Evolutionary conservation across 345 rosid species (phyloP), one percentile per base, ranked within the genome.

Genomic region (Carallia brachiata): DNA sequence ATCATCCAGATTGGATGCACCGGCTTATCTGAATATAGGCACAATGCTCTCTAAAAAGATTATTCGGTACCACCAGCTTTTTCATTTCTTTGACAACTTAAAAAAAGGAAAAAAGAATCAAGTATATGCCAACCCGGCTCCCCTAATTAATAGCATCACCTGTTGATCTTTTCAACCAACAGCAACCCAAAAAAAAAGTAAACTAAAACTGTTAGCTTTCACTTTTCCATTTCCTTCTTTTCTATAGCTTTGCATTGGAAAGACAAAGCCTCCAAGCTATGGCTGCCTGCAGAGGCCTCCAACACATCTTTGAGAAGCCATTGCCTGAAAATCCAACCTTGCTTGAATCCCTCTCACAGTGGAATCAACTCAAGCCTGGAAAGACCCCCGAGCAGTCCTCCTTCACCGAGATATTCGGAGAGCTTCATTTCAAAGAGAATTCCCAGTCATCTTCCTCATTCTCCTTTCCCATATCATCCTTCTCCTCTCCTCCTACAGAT

Each of bases 241-340:
- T 52, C 13, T 27, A n/a, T 32, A 34, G 17, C 23, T 23, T 23
- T 50, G 13, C 48, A 63, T 65, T 18, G 55, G 54, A 64, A 66
- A 66, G 60, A 30, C 12, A 9, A 0, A 8, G n/a, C 32, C 60
- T 10, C 67, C 67, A 34, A 73, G 13, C 80, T 71, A 93, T 90
- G 97, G 92, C 96, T 55, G 82, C 92, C 69, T 86, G 85, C 73
- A 87, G 83, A 71, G 80, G 97, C 74, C 83, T 90, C 58, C 89
- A 87, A 34, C 91, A 72, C 71, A 84, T 90, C 66, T 89, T 93
- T 61, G 95, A 89, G 36, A 85, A 74, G 58, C 70, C 82, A 16
- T 75, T 75, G 62, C 89, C 90, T 4, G 86, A 87, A 67, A 84
- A 79, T 16, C 75, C 80, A 48, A 76, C 90, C 0, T 71, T 87